Evolutionary conservation across 176 grass and related monocot species (phyloP), one percentile per base, ranked within the genome.

Genomic region (Lolium multiflorum): DNA sequence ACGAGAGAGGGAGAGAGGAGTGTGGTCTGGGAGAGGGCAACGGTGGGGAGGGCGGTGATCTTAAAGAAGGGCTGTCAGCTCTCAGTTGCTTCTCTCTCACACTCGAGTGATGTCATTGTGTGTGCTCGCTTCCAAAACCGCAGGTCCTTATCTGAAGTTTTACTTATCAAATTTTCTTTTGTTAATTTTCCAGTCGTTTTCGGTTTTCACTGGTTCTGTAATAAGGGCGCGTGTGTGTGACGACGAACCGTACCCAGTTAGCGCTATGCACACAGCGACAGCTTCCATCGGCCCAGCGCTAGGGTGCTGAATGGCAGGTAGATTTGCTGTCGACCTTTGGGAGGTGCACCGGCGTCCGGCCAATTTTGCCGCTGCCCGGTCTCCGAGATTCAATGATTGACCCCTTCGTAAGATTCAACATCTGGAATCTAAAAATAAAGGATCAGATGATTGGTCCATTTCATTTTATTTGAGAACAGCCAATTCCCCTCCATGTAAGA

Each of bases 91-190:
- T 35, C 31, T 35, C 31, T 35, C 31, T 35, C 31, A 31, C 16
- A 14, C 72, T 13, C 22, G 47, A 26, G 22, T 85, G 82, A 88
- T 88, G 89, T 82, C 89, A 88, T 13, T 9, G 67, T 84, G 67
- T 84, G 89, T 87, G 85, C n/a, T 74, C 1, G 71, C 82, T 71
- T 91, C 86, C 90, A 91, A 91, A 77, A 66, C 46, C 28, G 71
- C 76, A 7, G 13, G 82, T 85, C 90, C 71, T 78, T 88, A 91
- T 91, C 90, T 62, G 47, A 35, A 17, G 59, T 67, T 55, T 82
- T 56, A 74, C 71, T 50, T 39, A 5, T 15, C 15, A 7, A 62
- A 38, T 9, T 39, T 68, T 71, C 37, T 71, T 28, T 18, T 80
- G 55, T 25, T 76, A 62, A 15, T 24, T 54, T 76, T 31, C 25